phyloP scores from a whole-genome alignment of 306 rosid species.

The Cotoneaster glaucophyllus region DNA sequence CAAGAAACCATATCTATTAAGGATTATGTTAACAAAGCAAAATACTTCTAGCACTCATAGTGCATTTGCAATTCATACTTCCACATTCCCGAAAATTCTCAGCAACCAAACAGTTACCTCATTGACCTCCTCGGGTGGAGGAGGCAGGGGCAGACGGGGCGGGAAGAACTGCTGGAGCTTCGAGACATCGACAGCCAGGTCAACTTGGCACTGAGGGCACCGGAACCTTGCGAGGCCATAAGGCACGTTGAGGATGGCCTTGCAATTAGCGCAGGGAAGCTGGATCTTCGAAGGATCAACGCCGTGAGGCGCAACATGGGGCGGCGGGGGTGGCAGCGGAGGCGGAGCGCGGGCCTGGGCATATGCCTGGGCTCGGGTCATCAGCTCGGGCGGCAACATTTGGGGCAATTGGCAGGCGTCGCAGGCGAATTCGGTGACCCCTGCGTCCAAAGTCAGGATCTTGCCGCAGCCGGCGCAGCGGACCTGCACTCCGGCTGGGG shows the following conservation, averaged over 20 bases:
- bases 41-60: background rate
- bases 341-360: slow-evolving; percentile 6
- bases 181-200: slow-evolving; percentile 78
- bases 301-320: slow-evolving; percentile 67
- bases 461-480: slow-evolving; percentile 91
- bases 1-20: background rate
- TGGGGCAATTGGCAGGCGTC: slow-evolving; percentile 81
- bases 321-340: slow-evolving; percentile 12
- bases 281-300: slow-evolving; percentile 98
- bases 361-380: slow-evolving; percentile 46
- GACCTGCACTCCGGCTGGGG: slow-evolving; percentile 58
- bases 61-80: background rate
- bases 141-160: slow-evolving; percentile 21
- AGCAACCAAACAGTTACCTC: slow-evolving; percentile 31
- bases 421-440: slow-evolving; percentile 76
- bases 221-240: slow-evolving; percentile 71
- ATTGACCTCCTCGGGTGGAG: slow-evolving; percentile 48
- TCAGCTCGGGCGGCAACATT: slow-evolving; percentile 96
- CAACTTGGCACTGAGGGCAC: slow-evolving; percentile 86
- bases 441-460: slow-evolving; percentile 71
- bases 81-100: background rate
- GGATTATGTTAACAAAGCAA: background rate
- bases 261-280: slow-evolving; percentile 86
- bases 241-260: slow-evolving; percentile 93
- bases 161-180: slow-evolving; percentile 31